Evolutionary conservation across 2,329 filamentous ascomycete genomes (phyloP), one percentile per base, ranked within the genome.

Genomic region (Pestalotiopsis sp.): DNA sequence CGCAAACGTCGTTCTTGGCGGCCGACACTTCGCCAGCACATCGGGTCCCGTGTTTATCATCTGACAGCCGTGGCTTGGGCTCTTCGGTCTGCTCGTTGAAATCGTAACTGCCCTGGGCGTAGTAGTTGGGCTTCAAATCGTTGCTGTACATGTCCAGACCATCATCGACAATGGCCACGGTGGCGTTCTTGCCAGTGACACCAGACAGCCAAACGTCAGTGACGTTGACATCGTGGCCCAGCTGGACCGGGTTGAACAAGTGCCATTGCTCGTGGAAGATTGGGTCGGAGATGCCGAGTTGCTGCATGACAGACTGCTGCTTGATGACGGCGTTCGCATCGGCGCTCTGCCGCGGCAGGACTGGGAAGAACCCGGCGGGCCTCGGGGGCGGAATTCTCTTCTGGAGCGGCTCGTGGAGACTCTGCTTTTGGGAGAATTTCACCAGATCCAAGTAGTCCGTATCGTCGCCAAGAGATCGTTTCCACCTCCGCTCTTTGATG

Each of bases 181-280:
- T 97, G 20, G 92, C 88, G 70, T 95, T 95, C 75, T 93, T 89
- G 66, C 96, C 96, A 0, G 95, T 98, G 68, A 98, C 91, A 4
- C 95, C 95, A 74, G 96, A 90, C 74, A 93, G 79, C 96, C 96
- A 99, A 5, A 98, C 87, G 13, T 91, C 94, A 0, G 94, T 97
- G n/a, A 98, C 94, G 76, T 99, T 99, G 76, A 99, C 88, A 78
- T 99, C 96, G 80, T 98, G 93, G 5, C 95, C 95, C 0, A 90
- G 78, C 74, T 97, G 90, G 5, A 92, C 78, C 0, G 92, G 86
- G 78, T 99, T 99, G 83, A 92, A 91, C 61, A 99, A 84, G 85
- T 99, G 96, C 96, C 96, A 99, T 81, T 99, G 96, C 68, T 97
- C 92, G 57, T 88, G 85, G 81, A 98, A 99, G 66, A 97, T 97